These are phyloP conservation scores for Pseudodiploospora longispora DNA, from an alignment of 2,329 filamentous ascomycete genomes.

Conservation along the genomic window DNA sequence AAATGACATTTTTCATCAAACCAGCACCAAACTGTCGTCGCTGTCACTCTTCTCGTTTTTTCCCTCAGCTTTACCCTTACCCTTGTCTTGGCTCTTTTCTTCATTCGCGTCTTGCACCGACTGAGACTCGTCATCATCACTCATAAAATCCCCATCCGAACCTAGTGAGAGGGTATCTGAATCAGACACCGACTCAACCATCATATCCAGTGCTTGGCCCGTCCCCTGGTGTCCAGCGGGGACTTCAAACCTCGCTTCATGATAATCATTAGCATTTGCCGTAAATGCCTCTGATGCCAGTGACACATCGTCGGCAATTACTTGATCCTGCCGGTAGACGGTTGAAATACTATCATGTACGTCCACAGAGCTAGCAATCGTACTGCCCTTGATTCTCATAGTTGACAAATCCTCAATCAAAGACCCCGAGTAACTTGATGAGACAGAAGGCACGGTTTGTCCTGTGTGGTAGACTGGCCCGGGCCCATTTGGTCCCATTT, in stretches of 20 bases:
- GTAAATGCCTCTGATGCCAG: conserved; percentile 29
- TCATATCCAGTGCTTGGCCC: conserved; percentile 15
- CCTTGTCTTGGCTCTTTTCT: no score
- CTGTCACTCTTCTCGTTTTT: conserved; percentile 8
- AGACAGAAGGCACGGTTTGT: conserved; percentile 24
- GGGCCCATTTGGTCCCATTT: conserved; percentile 37
- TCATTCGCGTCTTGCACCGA: no score
- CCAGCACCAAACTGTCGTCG: conserved; percentile 6
- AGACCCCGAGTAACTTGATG: conserved; percentile 27
- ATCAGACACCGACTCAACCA: conserved; percentile 14
- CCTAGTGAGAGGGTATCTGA: not conserved
- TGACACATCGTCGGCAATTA: conserved; percentile 26
- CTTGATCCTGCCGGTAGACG: conserved; percentile 20
- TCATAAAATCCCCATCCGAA: conserved; percentile 3
- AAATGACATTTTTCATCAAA: not conserved
- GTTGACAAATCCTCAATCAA: conserved; percentile 26
- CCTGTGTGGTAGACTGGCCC: conserved; percentile 41
- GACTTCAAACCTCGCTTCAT: conserved; percentile 25
- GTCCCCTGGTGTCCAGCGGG: conserved; percentile 23
- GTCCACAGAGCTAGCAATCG: conserved; percentile 27
- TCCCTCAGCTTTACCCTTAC: no score
- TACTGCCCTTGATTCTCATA: conserved; percentile 25
- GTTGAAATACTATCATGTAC: conserved; percentile 34
- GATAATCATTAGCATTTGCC: conserved; percentile 21
- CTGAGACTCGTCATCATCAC: not conserved